A percentile compares a stretch with the other conserved stretches of the same genome.
Evolutionary conservation across 2,329 filamentous ascomycete genomes (phyloP).

Genomic region (Fusarium palustre): DNA sequence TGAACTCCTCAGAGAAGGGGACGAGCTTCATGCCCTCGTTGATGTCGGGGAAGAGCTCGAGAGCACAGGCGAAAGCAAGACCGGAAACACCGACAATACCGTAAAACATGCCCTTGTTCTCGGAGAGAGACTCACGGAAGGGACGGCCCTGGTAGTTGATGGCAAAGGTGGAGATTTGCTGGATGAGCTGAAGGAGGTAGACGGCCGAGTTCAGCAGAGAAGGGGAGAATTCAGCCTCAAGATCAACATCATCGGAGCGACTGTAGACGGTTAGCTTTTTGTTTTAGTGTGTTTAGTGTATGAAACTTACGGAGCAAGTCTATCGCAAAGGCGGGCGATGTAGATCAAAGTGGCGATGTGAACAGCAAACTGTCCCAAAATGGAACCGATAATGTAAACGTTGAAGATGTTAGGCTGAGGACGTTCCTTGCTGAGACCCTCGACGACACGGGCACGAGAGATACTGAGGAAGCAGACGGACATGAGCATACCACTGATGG

Average conservation of each 20-base stretch:
- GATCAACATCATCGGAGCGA: slow-evolving; percentile 74
- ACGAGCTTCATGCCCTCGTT: slow-evolving; percentile 94
- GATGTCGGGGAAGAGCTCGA: slow-evolving; percentile 94
- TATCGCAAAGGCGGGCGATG: slow-evolving; percentile 88
- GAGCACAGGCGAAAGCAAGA: slow-evolving; percentile 93
- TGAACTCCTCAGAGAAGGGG: slow-evolving; percentile 90
- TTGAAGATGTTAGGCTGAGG: slow-evolving; percentile 99
- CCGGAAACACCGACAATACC: slow-evolving; percentile 90
- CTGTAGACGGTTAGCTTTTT: slow-evolving; percentile 51
- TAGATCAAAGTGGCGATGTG: slow-evolving; percentile 96
- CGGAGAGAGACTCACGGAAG: slow-evolving; percentile 94
- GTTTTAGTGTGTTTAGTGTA: fast-evolving
- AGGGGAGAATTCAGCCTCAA: slow-evolving; percentile 94
- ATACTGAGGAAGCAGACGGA: slow-evolving; percentile 99
- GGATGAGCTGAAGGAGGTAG: slow-evolving; percentile 96
- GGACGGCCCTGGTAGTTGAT: slow-evolving; percentile 99
- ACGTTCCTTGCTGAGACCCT: slow-evolving; percentile 94
- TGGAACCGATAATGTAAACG: slow-evolving; percentile 97
- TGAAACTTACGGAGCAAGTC: slow-evolving; percentile 79
- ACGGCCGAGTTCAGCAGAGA: slow-evolving; percentile 96
- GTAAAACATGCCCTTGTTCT: slow-evolving; percentile 99
- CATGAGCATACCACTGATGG: slow-evolving; percentile 99
- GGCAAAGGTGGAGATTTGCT: slow-evolving; percentile 98
- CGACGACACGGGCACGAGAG: slow-evolving; percentile 95
- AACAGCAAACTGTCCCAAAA: slow-evolving; percentile 95